Evolutionary conservation across 2,329 filamentous ascomycete species (phyloP).

Genomic region (Colletotrichum salicis): DNA sequence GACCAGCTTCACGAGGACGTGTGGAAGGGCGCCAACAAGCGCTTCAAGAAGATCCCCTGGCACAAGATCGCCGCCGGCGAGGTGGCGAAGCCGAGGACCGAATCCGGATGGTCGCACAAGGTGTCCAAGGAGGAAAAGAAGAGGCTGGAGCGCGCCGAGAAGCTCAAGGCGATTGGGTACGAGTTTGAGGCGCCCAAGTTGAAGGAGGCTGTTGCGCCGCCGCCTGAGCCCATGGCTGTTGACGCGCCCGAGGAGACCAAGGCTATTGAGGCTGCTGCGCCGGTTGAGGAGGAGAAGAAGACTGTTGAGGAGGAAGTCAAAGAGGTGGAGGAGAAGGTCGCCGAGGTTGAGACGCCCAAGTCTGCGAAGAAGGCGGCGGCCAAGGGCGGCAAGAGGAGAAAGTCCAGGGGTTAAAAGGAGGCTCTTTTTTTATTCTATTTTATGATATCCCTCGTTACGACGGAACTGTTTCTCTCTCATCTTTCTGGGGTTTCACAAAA

Average conservation of each 20-base stretch:
- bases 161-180: slow-evolving; percentile 84
- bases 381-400: slow-evolving; percentile 43
- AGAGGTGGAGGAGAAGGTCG: slow-evolving; percentile 43
- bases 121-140: slow-evolving; percentile 78
- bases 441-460: slow-evolving; percentile 30
- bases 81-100: slow-evolving; percentile 77
- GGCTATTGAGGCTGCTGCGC: slow-evolving; percentile 45
- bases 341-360: slow-evolving; percentile 40
- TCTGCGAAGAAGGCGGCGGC: slow-evolving; percentile 47
- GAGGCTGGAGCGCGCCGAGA: slow-evolving; percentile 75
- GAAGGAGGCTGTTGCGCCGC: slow-evolving; percentile 64
- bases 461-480: neutral
- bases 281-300: slow-evolving; percentile 54
- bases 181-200: slow-evolving; percentile 80
- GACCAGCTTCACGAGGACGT: slow-evolving; percentile 83
- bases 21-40: slow-evolving; percentile 90
- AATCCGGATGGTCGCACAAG: slow-evolving; percentile 82
- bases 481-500: neutral
- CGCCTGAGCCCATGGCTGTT: slow-evolving; percentile 45
- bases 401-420: slow-evolving; percentile 48
- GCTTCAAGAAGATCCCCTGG: slow-evolving; percentile 80
- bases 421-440: neutral
- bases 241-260: slow-evolving; percentile 46
- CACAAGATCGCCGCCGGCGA: slow-evolving; percentile 84
- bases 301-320: slow-evolving; percentile 40